Evolutionary conservation across 2,329 filamentous ascomycete species (phyloP).

Genomic region (Emmonsiellopsis sp.): DNA sequence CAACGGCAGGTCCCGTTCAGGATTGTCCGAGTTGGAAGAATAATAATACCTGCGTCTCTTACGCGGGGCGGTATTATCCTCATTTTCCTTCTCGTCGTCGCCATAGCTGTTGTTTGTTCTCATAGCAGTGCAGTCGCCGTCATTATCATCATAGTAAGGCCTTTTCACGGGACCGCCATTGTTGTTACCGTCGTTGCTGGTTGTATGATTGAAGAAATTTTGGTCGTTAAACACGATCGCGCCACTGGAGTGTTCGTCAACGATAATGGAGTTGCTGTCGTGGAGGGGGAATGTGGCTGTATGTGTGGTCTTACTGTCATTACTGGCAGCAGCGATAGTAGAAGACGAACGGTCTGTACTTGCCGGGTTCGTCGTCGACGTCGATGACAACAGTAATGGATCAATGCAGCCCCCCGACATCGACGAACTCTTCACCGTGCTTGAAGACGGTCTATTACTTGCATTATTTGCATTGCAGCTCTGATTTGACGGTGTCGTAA

Average conservation of each 20-base stretch:
- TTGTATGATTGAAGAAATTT: background rate
- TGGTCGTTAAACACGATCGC: background rate
- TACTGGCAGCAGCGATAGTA: background rate
- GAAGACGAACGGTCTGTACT: background rate
- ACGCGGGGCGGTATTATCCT: background rate
- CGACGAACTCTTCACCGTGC: background rate
- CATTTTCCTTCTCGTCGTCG: background rate
- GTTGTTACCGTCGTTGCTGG: background rate
- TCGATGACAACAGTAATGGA: background rate
- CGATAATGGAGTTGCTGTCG: background rate
- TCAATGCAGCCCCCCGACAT: background rate
- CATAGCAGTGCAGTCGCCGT: background rate
- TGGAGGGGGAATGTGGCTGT: background rate
- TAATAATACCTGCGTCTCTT: background rate
- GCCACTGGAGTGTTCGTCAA: background rate
- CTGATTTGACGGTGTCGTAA: background rate
- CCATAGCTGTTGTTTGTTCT: background rate
- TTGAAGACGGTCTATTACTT: background rate
- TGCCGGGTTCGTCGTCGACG: background rate
- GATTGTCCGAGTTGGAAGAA: background rate
- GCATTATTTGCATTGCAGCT: background rate
- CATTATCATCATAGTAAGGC: background rate
- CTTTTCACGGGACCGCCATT: background rate
- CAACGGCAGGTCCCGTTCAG: background rate
- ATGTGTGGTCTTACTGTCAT: too few species aligned